Percentiles rank a stretch among this genome's conserved stretches.
These are phyloP conservation scores for Tubosaeta sp. DNA, from an alignment of 768 basidiomycete species.

Conservation along the genomic window DNA sequence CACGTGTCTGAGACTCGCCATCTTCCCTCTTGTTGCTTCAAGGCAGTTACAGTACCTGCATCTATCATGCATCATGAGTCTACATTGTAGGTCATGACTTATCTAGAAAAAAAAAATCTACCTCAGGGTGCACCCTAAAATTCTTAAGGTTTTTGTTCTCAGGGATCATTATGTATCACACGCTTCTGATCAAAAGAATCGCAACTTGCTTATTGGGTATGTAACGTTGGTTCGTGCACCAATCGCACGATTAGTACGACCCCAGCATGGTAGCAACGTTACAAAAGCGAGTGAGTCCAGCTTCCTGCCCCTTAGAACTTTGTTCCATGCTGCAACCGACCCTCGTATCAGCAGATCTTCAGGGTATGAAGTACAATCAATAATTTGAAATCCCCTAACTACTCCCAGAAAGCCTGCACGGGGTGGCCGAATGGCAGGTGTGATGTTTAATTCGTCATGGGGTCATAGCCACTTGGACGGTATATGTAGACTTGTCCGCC, in stretches of 20 bases:
- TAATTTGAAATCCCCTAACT: conserved; percentile 34
- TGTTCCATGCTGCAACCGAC: conserved; percentile 6
- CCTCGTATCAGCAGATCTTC: conserved; percentile 15
- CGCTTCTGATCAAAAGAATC: conserved; percentile 24
- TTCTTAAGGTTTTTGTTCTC: conserved; percentile 18
- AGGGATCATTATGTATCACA: conserved; percentile 29
- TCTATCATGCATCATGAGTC: conserved; percentile 10
- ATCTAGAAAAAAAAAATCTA: conserved; percentile 11
- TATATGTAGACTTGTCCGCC: not conserved
- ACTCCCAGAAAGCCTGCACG: conserved; percentile 1
- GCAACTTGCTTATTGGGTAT: conserved; percentile 10
- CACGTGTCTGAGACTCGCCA: not conserved
- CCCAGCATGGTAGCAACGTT: conserved; percentile 26
- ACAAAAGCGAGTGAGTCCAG: conserved; percentile 8
- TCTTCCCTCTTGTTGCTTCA: conserved; percentile 8
- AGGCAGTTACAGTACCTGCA: conserved; percentile 7
- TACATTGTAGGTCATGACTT: conserved; percentile 9
- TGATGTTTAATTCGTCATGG: not conserved
- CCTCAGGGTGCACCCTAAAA: conserved; percentile 33
- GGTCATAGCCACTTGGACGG: not conserved
- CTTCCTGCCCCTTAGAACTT: conserved; percentile 8
- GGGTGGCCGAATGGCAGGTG: not conserved
- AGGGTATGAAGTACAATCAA: not conserved
- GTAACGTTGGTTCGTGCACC: conserved; percentile 10
- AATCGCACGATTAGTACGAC: too few relatives aligned